phyloP scores from a whole-genome alignment of 225 moss, liverwort and hornwort species.

The Bryum argenteum region DNA sequence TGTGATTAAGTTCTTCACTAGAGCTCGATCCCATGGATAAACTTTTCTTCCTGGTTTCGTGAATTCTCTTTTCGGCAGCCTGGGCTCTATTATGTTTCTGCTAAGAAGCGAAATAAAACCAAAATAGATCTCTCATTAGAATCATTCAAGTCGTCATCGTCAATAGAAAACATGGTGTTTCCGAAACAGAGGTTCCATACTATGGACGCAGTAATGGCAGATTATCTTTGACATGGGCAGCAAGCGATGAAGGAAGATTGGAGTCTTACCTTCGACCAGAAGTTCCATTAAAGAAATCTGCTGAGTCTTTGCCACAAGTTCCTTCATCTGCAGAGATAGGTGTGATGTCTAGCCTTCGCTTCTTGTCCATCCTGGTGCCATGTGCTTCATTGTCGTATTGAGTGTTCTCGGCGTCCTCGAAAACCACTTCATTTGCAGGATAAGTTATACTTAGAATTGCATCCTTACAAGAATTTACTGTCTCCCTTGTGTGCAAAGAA shows the following conservation, averaged over 20 bases:
- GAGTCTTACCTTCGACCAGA: slow-evolving; percentile 26
- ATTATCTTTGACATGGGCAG: too few relatives aligned
- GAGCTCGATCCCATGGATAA: slow-evolving; percentile 82
- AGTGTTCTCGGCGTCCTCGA: slow-evolving; percentile 31
- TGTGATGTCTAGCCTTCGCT: slow-evolving; percentile 31
- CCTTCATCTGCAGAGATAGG: slow-evolving; percentile 15
- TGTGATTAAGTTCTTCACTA: slow-evolving; percentile 56
- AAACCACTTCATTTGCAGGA: slow-evolving; percentile 40
- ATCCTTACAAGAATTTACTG: too few relatives aligned
- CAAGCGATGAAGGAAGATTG: too few relatives aligned
- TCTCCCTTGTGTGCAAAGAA: too few relatives aligned
- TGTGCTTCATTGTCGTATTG: slow-evolving; percentile 42
- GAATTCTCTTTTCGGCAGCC: slow-evolving; percentile 32
- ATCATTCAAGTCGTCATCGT: background rate
- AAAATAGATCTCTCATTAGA: background rate
- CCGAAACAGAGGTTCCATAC: background rate
- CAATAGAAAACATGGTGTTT: background rate
- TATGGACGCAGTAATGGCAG: too few relatives aligned
- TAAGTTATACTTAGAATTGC: background rate
- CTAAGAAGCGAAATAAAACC: too few relatives aligned
- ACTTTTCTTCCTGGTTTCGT: slow-evolving; percentile 47
- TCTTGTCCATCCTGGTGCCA: slow-evolving; percentile 36
- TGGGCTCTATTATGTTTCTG: slow-evolving; percentile 51
- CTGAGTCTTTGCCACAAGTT: slow-evolving; percentile 21
- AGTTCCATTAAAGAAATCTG: slow-evolving; percentile 8